phyloP scores from a whole-genome alignment of 768 basidiomycete species.

The Russula olivacea region DNA sequence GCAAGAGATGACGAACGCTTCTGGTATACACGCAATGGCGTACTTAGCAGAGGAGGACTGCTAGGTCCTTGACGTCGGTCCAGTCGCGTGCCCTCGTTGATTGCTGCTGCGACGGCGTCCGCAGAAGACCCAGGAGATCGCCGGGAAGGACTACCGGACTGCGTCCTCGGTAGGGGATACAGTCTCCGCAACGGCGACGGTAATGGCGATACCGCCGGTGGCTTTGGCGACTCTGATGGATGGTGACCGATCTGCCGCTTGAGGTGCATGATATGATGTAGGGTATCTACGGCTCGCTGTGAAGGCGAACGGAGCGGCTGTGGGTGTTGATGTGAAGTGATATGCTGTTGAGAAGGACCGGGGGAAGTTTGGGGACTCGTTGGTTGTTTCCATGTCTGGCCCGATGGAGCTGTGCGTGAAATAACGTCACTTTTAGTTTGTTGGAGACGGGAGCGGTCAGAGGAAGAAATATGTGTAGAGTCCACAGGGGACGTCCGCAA shows the following conservation, averaged over 20 bases:
- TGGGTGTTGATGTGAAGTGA: not conserved
- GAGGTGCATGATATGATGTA: slow-evolving; percentile 9
- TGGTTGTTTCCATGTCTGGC: not conserved
- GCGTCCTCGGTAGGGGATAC: not conserved
- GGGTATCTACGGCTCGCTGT: slow-evolving; percentile 1
- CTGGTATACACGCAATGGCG: slow-evolving; percentile 11
- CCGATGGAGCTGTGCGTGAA: not conserved
- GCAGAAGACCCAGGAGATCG: slow-evolving; percentile 6
- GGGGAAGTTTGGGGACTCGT: not conserved
- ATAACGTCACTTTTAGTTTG: not conserved
- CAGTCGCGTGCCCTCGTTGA: slow-evolving; percentile 11
- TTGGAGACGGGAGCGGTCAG: not conserved
- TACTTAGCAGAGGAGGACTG: not conserved
- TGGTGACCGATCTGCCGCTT: not conserved
- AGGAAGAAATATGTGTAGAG: not conserved
- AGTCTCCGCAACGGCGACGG: not conserved
- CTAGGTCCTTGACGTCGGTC: not conserved
- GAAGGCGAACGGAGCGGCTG: not conserved
- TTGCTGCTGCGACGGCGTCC: slow-evolving; percentile 15
- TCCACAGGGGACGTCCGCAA: not conserved
- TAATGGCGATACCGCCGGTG: not conserved
- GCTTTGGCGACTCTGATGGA: not conserved
- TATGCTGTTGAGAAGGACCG: not conserved
- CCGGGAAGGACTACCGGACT: not conserved
- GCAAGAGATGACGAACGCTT: slow-evolving; percentile 1